Percentiles rank a stretch among this genome's conserved stretches.
Conservation (phyloP, 345 rosid genomes). For the Euphorbia tirucalli region DNA sequence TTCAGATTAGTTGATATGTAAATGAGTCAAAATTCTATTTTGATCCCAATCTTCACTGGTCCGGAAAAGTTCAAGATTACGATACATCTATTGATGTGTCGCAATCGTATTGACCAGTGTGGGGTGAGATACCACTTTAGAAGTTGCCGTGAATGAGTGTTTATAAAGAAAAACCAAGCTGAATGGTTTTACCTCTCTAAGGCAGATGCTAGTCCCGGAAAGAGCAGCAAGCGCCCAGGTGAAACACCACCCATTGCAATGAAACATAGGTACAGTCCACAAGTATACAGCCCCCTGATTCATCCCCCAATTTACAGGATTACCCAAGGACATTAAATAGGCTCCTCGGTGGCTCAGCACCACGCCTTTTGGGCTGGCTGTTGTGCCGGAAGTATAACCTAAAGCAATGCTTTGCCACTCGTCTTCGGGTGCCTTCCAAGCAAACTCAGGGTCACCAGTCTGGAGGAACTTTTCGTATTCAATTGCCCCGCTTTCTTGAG, state of each 20-base stretch:
- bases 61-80: no score
- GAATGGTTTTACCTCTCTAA: conserved; percentile 71
- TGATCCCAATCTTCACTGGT: no score
- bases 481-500: conserved; percentile 63
- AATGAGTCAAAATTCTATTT: no score
- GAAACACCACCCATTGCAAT: conserved; percentile 89
- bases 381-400: conserved; percentile 95
- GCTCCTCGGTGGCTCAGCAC: conserved; percentile 90
- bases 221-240: conserved; percentile 84
- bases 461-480: conserved; percentile 82
- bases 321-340: conserved; percentile 66
- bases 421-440: conserved; percentile 82
- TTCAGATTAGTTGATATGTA: no score
- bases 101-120: no score
- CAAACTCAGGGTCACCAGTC: conserved; percentile 65
- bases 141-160: no score
- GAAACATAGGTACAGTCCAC: conserved; percentile 98
- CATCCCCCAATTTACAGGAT: conserved; percentile 79
- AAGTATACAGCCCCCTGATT: conserved; percentile 76
- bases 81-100: no score
- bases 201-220: conserved; percentile 81
- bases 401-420: conserved; percentile 97
- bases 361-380: conserved; percentile 89
- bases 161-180: background rate
- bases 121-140: no score